Evolutionary conservation across 2,329 filamentous ascomycete species (phyloP), one percentile per base, ranked within the genome.

Genomic region (Furcasterigmium sp.): DNA sequence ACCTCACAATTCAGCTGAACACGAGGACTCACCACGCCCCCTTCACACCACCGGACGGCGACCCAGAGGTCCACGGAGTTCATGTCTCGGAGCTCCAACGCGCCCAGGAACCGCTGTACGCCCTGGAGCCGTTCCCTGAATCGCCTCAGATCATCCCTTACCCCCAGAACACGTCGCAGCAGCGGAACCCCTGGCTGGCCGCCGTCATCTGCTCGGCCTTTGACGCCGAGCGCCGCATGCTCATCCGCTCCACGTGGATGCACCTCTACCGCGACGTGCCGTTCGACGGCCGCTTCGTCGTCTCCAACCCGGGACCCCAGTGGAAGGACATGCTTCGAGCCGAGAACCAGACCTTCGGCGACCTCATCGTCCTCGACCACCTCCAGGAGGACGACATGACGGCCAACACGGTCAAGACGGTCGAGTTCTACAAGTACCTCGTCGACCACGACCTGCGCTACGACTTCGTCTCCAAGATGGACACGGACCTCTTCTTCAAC

Each of bases 201-300:
- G 55, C 56, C 11, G 56, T 61, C 38, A 60, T 61, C 21, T 56
- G 54, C 11, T 45, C 57, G 4, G 57, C 57, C 1, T 46, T 43
- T 15, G 58, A 60, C 29, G 44, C 51, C 13, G 50, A 59, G n/a
- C 51, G 52, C 3, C 53, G 59, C n/a, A 58, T 54, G 51, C 45
- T 59, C 21, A 62, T 63, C 13, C 50, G 60, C 9, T 54, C 53
- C 3, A 59, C 57, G 8, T 61, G 60, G 60, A 61, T 61, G 56
- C 48, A 46, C 6, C 45, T 61, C 8, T 62, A 54, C 45, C 34
- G 45, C 26, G 51, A 62, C 32, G 46, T 59, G 2, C 53, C 60
- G 7, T 56, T 62, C 18, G 56, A 56, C 10, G 46, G 46, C 1
- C 54, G 56, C 10, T 63, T 63, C 41, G 58, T 63, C 9, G 51